A percentile compares a stretch with the other conserved stretches of the same genome.
phyloP scores from a whole-genome alignment of 1,284 basidiomycete species.

The Fomitiporia mediterranea region DNA sequence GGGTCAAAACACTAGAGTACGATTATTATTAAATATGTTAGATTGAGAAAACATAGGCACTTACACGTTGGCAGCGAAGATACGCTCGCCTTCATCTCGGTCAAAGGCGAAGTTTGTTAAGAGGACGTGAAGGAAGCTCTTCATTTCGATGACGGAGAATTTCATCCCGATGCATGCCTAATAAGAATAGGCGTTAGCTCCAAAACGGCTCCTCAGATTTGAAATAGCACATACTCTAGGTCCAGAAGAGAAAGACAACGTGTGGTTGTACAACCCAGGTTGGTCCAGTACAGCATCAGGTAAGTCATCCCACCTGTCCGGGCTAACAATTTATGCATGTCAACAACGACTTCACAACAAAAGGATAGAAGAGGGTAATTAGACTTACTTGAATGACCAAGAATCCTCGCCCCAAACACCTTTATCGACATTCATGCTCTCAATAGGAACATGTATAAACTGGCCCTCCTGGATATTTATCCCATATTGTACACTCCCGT shows the following conservation, averaged over 20 bases:
- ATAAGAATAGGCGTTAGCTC: too few relatives aligned
- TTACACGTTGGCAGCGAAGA: conserved; percentile 69
- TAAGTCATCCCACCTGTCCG: conserved; percentile 72
- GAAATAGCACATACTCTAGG: conserved; percentile 52
- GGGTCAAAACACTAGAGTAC: conserved; percentile 56
- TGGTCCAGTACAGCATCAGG: conserved; percentile 54
- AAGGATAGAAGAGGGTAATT: neutral
- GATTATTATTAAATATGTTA: neutral
- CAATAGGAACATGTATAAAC: conserved; percentile 69
- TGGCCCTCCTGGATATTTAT: conserved; percentile 59
- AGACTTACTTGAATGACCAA: conserved; percentile 66
- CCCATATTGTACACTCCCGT: conserved; percentile 41
- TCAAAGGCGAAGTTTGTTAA: conserved; percentile 62
- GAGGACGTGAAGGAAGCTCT: conserved; percentile 66
- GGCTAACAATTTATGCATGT: conserved; percentile 37
- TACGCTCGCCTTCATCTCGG: conserved; percentile 44
- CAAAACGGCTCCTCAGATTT: neutral
- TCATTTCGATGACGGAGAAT: conserved; percentile 78
- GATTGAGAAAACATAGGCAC: conserved; percentile 26
- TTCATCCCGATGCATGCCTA: conserved; percentile 77
- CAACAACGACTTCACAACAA: neutral
- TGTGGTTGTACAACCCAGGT: conserved; percentile 68
- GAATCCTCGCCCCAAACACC: conserved; percentile 72
- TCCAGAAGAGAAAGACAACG: conserved; percentile 72
- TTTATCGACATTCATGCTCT: conserved; percentile 72